Evolutionary conservation across 148 eudicot species (phyloP).

Genomic region (Dysphania ambrosioides): DNA sequence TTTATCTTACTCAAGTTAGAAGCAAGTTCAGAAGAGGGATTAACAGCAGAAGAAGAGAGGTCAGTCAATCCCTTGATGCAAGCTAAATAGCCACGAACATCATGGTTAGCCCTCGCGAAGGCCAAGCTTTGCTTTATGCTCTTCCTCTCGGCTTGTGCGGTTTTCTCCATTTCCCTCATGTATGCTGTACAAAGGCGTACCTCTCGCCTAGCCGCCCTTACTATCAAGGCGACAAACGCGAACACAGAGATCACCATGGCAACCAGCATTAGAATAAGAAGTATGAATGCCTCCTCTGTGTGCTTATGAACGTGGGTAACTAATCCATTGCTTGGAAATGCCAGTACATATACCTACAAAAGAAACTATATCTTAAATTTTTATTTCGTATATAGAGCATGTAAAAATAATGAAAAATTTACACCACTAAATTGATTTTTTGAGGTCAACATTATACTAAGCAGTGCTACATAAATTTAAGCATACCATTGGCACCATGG

Average conservation of each 20-base stretch:
- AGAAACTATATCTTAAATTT: not conserved
- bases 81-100: constrained; percentile 60
- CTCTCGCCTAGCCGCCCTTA: constrained; percentile 38
- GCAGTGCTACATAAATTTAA: no score
- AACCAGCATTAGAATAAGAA: constrained; percentile 29
- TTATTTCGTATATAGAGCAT: not conserved
- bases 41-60: constrained; percentile 26
- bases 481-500: constrained; percentile 40
- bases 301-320: constrained; percentile 26
- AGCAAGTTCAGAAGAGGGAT: constrained; percentile 45
- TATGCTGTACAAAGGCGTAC: constrained; percentile 43
- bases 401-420: not conserved
- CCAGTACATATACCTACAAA: constrained; percentile 51
- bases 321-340: constrained; percentile 30
- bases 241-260: constrained; percentile 23
- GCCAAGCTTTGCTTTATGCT: constrained; percentile 58
- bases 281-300: constrained; percentile 24
- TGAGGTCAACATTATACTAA: no score
- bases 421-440: no score
- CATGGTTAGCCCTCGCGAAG: constrained; percentile 72
- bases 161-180: constrained; percentile 62
- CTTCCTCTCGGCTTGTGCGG: constrained; percentile 64
- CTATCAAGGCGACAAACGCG: constrained; percentile 27
- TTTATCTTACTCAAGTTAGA: constrained; percentile 45
- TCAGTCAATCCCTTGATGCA: constrained; percentile 54